Percentiles rank a stretch among this genome's conserved stretches.
Conservation (phyloP, 306 rosid genomes). For the Ammopiptanthus mongolicus region DNA sequence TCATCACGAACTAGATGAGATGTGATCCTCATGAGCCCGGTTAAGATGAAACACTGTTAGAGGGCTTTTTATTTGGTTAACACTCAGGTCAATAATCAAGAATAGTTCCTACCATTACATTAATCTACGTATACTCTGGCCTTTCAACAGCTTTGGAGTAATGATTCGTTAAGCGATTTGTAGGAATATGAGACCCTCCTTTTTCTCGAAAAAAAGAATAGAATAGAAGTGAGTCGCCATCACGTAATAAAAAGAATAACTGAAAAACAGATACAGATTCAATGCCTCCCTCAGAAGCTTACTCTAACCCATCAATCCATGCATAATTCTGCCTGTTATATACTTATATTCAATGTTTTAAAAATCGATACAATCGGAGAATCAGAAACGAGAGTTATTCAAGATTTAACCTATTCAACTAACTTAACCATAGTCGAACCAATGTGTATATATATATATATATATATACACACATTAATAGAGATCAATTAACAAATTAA, state of each 20-base stretch:
- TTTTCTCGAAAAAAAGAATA: not conserved
- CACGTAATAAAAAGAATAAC: not conserved
- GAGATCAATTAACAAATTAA: too few species aligned
- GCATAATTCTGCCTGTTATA: not conserved
- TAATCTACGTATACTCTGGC: too few species aligned
- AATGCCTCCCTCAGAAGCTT: slow-evolving; percentile 9
- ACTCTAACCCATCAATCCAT: not conserved
- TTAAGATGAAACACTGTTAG: not conserved
- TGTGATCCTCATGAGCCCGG: not conserved
- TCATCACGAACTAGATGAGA: not conserved
- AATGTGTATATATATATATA: too few species aligned
- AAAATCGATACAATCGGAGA: too few species aligned
- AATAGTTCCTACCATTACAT: not conserved
- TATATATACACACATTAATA: too few species aligned
- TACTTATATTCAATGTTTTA: too few species aligned
- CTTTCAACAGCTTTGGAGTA: not conserved
- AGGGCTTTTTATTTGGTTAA: not conserved
- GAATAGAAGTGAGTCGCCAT: not conserved
- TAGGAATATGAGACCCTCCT: not conserved
- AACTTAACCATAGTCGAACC: too few species aligned
- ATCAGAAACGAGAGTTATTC: too few species aligned
- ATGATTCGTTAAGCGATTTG: not conserved
- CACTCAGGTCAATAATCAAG: not conserved
- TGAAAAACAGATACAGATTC: not conserved
- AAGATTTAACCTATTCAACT: too few species aligned